Conservation (phyloP, 768 basidiomycete genomes). For the Pulveroboletus ravenelii region DNA sequence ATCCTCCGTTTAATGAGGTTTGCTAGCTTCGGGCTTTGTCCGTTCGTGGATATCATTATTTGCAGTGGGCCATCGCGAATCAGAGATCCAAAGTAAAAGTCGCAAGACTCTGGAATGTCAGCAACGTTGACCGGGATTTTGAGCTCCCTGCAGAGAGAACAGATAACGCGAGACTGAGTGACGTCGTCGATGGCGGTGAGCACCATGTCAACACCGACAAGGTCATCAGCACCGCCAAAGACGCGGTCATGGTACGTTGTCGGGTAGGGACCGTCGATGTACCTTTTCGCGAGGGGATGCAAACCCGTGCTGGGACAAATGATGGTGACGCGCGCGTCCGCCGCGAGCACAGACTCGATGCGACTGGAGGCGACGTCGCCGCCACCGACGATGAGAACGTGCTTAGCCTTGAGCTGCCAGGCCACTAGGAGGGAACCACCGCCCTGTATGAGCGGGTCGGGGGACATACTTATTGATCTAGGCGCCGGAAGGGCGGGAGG, state of each 20-base stretch:
- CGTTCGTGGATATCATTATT: slow-evolving; percentile 94
- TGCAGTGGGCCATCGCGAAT: slow-evolving; percentile 88
- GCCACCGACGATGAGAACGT: slow-evolving; percentile 89
- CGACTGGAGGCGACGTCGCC: slow-evolving; percentile 89
- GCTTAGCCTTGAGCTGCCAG: slow-evolving; percentile 84
- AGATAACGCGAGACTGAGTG: slow-evolving; percentile 66
- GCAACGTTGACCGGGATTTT: slow-evolving; percentile 92
- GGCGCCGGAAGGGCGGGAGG: no score
- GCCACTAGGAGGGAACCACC: slow-evolving; percentile 85
- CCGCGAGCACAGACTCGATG: slow-evolving; percentile 76
- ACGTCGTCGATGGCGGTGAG: slow-evolving; percentile 91
- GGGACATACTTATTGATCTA: slow-evolving; percentile 5
- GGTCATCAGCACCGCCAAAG: slow-evolving; percentile 62
- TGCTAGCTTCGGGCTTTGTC: slow-evolving; percentile 87
- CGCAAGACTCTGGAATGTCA: slow-evolving; percentile 92
- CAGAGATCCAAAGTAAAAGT: slow-evolving; percentile 97
- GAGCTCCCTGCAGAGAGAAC: slow-evolving; percentile 55
- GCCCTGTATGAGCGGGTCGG: slow-evolving; percentile 20
- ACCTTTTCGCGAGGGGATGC: slow-evolving; percentile 49
- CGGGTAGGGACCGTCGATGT: slow-evolving; percentile 41
- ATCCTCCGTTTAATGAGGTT: slow-evolving; percentile 72
- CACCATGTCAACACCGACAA: slow-evolving; percentile 75
- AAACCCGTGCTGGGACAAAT: slow-evolving; percentile 69
- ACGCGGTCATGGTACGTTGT: slow-evolving; percentile 70
- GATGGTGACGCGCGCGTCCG: slow-evolving; percentile 75